These are phyloP conservation scores for Pelagophyceae sp. DNA, from an alignment of 352 stramenopile species.

Conservation along the genomic window DNA sequence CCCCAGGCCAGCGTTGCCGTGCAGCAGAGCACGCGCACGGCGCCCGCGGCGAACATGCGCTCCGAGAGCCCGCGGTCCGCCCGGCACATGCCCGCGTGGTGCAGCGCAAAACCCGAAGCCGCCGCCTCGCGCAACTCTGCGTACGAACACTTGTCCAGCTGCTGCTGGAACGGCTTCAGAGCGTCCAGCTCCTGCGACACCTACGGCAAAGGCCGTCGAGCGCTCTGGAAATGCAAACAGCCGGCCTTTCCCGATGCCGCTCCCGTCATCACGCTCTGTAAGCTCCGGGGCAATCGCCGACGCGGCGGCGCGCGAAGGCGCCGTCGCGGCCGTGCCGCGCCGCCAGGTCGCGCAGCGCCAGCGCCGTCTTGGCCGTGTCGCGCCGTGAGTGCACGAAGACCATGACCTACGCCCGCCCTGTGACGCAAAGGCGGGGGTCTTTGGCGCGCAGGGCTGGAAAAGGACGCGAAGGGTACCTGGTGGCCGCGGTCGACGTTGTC, in stretches of 20 bases:
- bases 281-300: too few species aligned
- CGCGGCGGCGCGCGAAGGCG: slow-evolving; percentile 31
- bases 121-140: slow-evolving; percentile 87
- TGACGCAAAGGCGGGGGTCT: too few species aligned
- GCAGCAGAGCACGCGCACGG: slow-evolving; percentile 93
- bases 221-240: too few species aligned
- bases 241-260: too few species aligned
- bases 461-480: too few species aligned
- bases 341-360: slow-evolving; percentile 75
- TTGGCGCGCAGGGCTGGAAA: slow-evolving; percentile 17
- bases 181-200: too few species aligned
- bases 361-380: slow-evolving; percentile 88
- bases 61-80: slow-evolving; percentile 83
- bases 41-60: slow-evolving; percentile 90
- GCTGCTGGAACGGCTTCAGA: slow-evolving; percentile 28
- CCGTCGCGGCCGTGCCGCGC: slow-evolving; percentile 31
- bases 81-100: slow-evolving; percentile 97
- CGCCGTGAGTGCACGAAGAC: slow-evolving; percentile 99
- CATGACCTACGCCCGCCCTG: too few species aligned
- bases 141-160: slow-evolving; percentile 83
- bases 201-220: too few species aligned
- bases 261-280: too few species aligned
- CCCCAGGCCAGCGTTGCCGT: slow-evolving; percentile 98
- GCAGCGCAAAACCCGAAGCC: slow-evolving; percentile 84
- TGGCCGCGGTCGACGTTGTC: slow-evolving; percentile 55